Conservation (phyloP, 805 yeast genomes). For the Saccharomycopsis olivae region DNA sequence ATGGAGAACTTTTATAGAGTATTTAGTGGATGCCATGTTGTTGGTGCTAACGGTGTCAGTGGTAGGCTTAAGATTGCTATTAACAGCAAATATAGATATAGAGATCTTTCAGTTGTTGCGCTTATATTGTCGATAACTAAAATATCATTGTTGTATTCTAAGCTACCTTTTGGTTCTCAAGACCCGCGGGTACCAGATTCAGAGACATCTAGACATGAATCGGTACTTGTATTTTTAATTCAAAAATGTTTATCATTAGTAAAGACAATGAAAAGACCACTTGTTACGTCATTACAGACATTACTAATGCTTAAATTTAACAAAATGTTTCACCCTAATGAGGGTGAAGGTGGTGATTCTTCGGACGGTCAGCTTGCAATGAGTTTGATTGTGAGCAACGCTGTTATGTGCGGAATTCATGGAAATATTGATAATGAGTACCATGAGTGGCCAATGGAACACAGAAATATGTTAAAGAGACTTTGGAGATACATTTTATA, state of each 20-base stretch:
- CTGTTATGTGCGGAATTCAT: slow-evolving; percentile 18
- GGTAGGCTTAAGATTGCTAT: slow-evolving; percentile 5
- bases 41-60: slow-evolving; percentile 5
- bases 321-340: slow-evolving; percentile 13
- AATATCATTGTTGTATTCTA: slow-evolving; percentile 10
- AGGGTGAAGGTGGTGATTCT: slow-evolving; percentile 19
- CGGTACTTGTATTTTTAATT: slow-evolving; percentile 5
- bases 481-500: slow-evolving; percentile 15
- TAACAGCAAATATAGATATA: slow-evolving; percentile 3
- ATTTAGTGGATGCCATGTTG: too few relatives aligned
- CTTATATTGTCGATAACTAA: slow-evolving; percentile 13
- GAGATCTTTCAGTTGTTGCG: slow-evolving; percentile 12
- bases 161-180: slow-evolving; percentile 7
- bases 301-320: slow-evolving; percentile 15
- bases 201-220: slow-evolving; percentile 7
- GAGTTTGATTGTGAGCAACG: slow-evolving; percentile 11
- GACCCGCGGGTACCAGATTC: slow-evolving; percentile 4
- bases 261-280: slow-evolving; percentile 15
- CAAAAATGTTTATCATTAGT: slow-evolving; percentile 5
- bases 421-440: slow-evolving; percentile 12
- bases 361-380: slow-evolving; percentile 15
- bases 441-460: slow-evolving; percentile 2
- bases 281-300: slow-evolving; percentile 12
- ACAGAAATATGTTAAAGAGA: slow-evolving; percentile 10
- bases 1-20: slow-evolving; percentile 10